Base-by-base conservation (phyloP, 2,329 filamentous ascomycete species). In the Dactylellina parvicollis region DNA sequence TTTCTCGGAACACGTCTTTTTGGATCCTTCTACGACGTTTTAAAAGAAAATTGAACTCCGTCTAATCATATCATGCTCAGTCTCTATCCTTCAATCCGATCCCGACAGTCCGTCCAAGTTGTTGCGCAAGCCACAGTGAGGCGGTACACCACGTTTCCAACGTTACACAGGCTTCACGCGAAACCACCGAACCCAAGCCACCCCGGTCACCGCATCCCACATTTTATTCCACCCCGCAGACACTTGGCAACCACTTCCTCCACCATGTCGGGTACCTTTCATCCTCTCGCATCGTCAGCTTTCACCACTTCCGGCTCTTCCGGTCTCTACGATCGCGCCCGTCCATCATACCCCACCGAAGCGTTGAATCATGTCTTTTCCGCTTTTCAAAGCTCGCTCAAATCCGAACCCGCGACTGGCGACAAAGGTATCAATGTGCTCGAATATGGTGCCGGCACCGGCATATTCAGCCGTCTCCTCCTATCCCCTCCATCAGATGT, bases 271-370 rank as follows among this genome's bases (percentile, higher is more conserved):
- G 46, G 47, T n/a, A 56, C 66, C 8, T 26, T 74, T 5, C 70
- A 74, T 30, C 70, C 70, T 1, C 32, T 74, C 18, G 70, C 70
- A 1, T 59, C 52, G 2, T 44, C 44, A 8, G 70, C 61, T 5
- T 74, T 74, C 28, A 57, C 62, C 7, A 62, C 57, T 5, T 74
- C 70, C 26, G 70, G 70, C 26, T 46, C 55, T 10, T 74, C 70
- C n/a, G 70, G 70, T 1, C 61, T 74, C 12, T 74, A 74, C 34
- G 70, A 74, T 18, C 49, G 56, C 5, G 70, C 70, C 2, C 47
- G 70, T 0, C 70, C 70, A 4, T 69, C 70, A 1, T 74, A 74
- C 28, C 70, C 70, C 1, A 8, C 61, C 4, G 49, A 47, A 46
- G 49, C 70, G 3, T 50, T 74, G 2, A 56, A 16, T 8, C 57